phyloP scores from a whole-genome alignment of 164 flowering plant species.

The Brasenia schreberi region DNA sequence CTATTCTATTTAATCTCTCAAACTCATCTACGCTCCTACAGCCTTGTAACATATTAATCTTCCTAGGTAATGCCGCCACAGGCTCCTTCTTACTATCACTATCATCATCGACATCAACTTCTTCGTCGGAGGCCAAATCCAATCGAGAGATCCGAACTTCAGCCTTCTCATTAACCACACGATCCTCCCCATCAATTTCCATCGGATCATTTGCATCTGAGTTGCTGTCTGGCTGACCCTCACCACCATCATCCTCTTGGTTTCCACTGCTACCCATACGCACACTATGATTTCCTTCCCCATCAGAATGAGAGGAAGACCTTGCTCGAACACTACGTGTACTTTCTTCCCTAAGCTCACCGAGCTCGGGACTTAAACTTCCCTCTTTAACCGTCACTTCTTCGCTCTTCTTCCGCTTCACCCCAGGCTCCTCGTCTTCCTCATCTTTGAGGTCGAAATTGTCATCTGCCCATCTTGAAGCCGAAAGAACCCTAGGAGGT shows the following conservation, averaged over 20 bases:
- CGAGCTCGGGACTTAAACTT: constrained; percentile 27
- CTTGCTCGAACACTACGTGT: constrained; percentile 11
- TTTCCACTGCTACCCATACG: constrained; percentile 12
- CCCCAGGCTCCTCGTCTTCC: constrained; percentile 8
- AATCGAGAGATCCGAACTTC: not conserved
- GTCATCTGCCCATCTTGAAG: constrained; percentile 57
- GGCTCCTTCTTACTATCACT: constrained; percentile 1
- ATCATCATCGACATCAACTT: not conserved
- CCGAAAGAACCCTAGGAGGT: constrained; percentile 17
- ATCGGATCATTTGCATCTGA: constrained; percentile 12
- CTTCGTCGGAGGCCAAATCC: constrained; percentile 14
- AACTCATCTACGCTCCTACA: constrained; percentile 55
- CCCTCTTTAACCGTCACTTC: constrained; percentile 5
- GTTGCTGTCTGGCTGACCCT: not conserved
- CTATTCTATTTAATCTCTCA: constrained; percentile 51
- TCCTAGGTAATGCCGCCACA: constrained; percentile 8
- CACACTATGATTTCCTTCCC: constrained; percentile 1
- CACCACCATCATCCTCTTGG: constrained; percentile 13
- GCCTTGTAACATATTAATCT: constrained; percentile 35
- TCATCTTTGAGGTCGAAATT: constrained; percentile 8
- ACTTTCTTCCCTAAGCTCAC: constrained; percentile 20
- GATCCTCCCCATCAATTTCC: constrained; percentile 17
- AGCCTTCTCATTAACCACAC: constrained; percentile 3
- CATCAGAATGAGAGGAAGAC: constrained; percentile 19
- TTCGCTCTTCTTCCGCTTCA: constrained; percentile 5